A percentile compares a stretch with the other conserved stretches of the same genome.
These are phyloP conservation scores for Fusarium brevicatenulatum DNA, from an alignment of 2,329 filamentous ascomycete genomes.

Conservation along the genomic window DNA sequence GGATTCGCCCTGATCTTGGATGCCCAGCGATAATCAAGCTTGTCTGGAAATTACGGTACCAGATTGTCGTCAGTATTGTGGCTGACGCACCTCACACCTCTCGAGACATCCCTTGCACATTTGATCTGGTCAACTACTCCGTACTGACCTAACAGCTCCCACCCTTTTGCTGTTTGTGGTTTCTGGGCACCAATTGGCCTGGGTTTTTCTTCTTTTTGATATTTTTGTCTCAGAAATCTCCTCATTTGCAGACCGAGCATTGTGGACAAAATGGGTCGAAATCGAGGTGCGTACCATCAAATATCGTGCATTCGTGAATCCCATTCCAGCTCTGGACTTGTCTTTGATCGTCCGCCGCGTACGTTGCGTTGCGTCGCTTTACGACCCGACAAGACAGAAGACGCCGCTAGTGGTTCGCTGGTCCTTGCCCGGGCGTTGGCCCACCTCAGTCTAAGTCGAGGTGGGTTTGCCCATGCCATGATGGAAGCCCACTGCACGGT, in stretches of 20 bases:
- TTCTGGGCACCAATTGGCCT: slow-evolving; percentile 3
- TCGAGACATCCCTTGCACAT: slow-evolving; percentile 32
- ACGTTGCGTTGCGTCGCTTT: not conserved
- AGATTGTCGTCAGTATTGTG: slow-evolving; percentile 36
- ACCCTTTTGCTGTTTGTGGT: slow-evolving; percentile 7
- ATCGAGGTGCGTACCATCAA: slow-evolving; percentile 60
- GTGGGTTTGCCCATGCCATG: slow-evolving; percentile 11
- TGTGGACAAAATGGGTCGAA: slow-evolving; percentile 60
- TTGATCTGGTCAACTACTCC: slow-evolving; percentile 7
- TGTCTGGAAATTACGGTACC: slow-evolving; percentile 29
- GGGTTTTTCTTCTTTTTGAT: slow-evolving; percentile 5
- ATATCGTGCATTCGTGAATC: slow-evolving; percentile 32
- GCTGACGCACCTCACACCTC: slow-evolving; percentile 36
- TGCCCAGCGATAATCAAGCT: slow-evolving; percentile 4
- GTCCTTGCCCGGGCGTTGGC: slow-evolving; percentile 8
- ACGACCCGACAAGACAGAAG: slow-evolving; percentile 22
- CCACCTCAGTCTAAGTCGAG: slow-evolving; percentile 1
- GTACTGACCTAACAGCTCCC: slow-evolving; percentile 1
- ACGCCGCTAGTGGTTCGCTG: slow-evolving; percentile 23
- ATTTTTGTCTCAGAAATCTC: slow-evolving; percentile 39
- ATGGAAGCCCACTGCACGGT: not conserved
- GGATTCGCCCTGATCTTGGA: slow-evolving; percentile 19
- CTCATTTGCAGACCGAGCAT: slow-evolving; percentile 27
- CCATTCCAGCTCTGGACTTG: slow-evolving; percentile 38
- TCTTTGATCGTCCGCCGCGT: slow-evolving; percentile 7